Evolutionary conservation across 768 basidiomycete genomes (phyloP).

Genomic region (Rhodotorula paludigena): DNA sequence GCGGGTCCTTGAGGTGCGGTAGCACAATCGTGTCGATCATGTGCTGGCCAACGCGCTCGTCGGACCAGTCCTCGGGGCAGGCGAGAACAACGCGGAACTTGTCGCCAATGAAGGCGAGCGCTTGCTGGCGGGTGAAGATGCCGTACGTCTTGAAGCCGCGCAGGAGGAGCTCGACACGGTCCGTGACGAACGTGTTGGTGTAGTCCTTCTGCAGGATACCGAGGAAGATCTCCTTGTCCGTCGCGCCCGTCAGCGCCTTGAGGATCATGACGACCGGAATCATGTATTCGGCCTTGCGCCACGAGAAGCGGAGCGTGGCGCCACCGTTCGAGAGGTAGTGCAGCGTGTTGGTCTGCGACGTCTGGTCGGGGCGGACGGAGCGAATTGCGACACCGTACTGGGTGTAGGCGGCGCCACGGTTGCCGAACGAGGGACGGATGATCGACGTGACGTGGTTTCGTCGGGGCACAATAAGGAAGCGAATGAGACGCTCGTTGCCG

Average conservation of each 20-base stretch:
- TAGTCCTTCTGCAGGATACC: conserved; percentile 95
- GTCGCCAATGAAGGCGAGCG: conserved; percentile 89
- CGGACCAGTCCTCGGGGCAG: conserved; percentile 88
- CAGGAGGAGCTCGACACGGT: conserved; percentile 87
- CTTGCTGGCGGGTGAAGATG: conserved; percentile 80
- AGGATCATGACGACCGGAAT: conserved; percentile 95
- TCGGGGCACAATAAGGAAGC: conserved; percentile 91
- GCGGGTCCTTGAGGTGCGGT: conserved; percentile 76
- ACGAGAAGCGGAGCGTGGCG: conserved; percentile 92
- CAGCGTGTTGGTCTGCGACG: conserved; percentile 87
- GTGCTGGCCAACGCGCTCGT: conserved; percentile 72
- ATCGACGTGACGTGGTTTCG: conserved; percentile 93
- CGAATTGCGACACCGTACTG: conserved; percentile 92
- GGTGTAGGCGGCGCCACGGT: conserved; percentile 91
- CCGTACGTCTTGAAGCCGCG: conserved; percentile 92
- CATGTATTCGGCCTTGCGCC: conserved; percentile 97
- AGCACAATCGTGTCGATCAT: conserved; percentile 78
- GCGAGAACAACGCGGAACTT: conserved; percentile 90
- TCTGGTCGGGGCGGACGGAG: conserved; percentile 87
- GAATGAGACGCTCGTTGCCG: conserved; percentile 96
- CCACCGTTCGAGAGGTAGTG: conserved; percentile 95
- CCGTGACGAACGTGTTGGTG: conserved; percentile 92
- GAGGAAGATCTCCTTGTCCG: conserved; percentile 94
- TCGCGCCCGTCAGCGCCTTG: conserved; percentile 83
- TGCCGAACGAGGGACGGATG: conserved; percentile 80